Percentiles rank a stretch among this genome's conserved stretches.
Evolutionary conservation across 1,139 yeast genomes (phyloP).

Genomic region (Candida sojae): DNA sequence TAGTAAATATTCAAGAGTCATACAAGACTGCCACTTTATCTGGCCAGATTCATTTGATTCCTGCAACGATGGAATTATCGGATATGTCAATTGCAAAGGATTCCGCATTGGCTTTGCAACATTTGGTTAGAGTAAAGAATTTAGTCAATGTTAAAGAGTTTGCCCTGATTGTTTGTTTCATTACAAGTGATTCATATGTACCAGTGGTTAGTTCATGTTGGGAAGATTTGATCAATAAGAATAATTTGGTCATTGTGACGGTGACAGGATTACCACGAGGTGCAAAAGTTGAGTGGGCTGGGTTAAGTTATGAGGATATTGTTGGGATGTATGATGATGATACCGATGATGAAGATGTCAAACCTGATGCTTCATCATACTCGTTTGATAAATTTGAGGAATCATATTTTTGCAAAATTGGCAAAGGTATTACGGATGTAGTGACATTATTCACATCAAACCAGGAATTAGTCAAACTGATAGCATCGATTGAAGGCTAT

Average conservation of each 20-base stretch:
- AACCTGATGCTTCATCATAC: not conserved
- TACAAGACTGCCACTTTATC: constrained; percentile 62
- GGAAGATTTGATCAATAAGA: constrained; percentile 22
- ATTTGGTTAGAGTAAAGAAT: constrained; percentile 62
- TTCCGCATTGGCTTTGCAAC: constrained; percentile 69
- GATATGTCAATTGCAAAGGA: constrained; percentile 18
- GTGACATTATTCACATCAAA: constrained; percentile 21
- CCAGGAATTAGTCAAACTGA: constrained; percentile 10
- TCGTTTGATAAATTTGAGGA: constrained; percentile 12
- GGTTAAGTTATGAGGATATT: constrained; percentile 45
- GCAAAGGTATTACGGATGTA: constrained; percentile 12
- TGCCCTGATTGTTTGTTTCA: constrained; percentile 55
- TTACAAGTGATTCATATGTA: constrained; percentile 35
- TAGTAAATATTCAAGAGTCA: constrained; percentile 43
- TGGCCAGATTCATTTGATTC: constrained; percentile 89
- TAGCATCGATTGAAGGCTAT: constrained; percentile 1
- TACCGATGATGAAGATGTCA: constrained; percentile 23
- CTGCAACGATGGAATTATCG: constrained; percentile 60
- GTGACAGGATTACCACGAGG: constrained; percentile 67
- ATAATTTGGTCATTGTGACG: constrained; percentile 51
- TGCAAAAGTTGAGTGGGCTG: constrained; percentile 82
- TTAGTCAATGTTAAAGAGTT: constrained; percentile 50
- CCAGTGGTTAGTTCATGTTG: constrained; percentile 21
- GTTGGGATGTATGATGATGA: constrained; percentile 43
- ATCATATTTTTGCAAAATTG: constrained; percentile 11